phyloP scores from a whole-genome alignment of 2,329 filamentous ascomycete genomes.

The Exophiala aquamarina region DNA sequence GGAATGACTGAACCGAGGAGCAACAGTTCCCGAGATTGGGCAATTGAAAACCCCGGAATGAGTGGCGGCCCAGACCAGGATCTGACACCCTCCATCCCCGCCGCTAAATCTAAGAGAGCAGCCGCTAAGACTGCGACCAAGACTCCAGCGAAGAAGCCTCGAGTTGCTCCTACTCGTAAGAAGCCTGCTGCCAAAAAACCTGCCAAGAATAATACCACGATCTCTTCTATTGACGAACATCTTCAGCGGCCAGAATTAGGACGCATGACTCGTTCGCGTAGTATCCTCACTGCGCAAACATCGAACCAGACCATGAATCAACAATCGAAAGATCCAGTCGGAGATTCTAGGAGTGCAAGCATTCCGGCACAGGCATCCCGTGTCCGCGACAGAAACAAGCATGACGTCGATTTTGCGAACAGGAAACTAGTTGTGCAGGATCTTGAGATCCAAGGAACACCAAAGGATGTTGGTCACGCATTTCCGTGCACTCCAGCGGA shows the following conservation, averaged over 20 bases:
- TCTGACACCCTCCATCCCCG: background rate
- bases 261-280: background rate
- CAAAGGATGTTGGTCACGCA: background rate
- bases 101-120: constrained; percentile 13
- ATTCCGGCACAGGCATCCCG: too few relatives aligned
- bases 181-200: constrained; percentile 3
- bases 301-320: too few relatives aligned
- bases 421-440: constrained; percentile 4
- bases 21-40: too few relatives aligned
- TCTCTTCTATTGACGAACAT: constrained; percentile 21
- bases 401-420: too few relatives aligned
- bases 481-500: constrained; percentile 21
- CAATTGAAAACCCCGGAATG: background rate
- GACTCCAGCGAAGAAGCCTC: constrained; percentile 16
- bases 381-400: background rate
- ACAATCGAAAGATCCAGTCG: too few relatives aligned
- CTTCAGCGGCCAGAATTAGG: constrained; percentile 9
- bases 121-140: constrained; percentile 9
- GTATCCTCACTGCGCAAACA: constrained; percentile 1
- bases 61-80: background rate
- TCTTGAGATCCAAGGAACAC: background rate
- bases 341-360: too few relatives aligned
- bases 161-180: constrained; percentile 8
- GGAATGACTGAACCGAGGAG: too few relatives aligned
- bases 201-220: constrained; percentile 7